Conservation (phyloP, 192 early-diverging fungal species). For the Glomus cerebriforme region DNA sequence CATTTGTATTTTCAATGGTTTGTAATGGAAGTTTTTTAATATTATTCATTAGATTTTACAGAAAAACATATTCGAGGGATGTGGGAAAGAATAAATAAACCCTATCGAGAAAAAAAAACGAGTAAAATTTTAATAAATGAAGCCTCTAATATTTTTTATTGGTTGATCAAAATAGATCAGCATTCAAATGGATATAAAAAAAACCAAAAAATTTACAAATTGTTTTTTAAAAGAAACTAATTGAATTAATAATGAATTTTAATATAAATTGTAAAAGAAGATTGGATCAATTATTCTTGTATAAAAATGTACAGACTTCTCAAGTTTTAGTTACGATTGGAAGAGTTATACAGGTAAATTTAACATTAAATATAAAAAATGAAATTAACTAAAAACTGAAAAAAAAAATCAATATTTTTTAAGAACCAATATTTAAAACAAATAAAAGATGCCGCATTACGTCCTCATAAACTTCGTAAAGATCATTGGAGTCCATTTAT, state of each 20-base stretch:
- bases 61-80: conserved; percentile 31
- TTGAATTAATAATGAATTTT: background rate
- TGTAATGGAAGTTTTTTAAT: conserved; percentile 47
- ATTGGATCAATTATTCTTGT: conserved; percentile 16
- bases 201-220: too few species aligned
- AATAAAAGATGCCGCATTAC: conserved; percentile 24
- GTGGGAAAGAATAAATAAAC: background rate
- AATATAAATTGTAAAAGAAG: conserved; percentile 1
- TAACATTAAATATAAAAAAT: too few species aligned
- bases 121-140: background rate
- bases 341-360: conserved; percentile 5
- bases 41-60: conserved; percentile 53
- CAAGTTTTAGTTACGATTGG: conserved; percentile 18
- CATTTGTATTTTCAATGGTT: conserved; percentile 46
- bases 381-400: background rate
- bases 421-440: conserved; percentile 7
- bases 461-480: conserved; percentile 41
- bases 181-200: too few species aligned
- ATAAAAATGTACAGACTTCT: background rate
- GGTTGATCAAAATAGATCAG: too few species aligned
- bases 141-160: background rate
- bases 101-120: background rate
- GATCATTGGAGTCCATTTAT: conserved; percentile 48
- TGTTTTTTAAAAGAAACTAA: too few species aligned
- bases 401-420: background rate